Percentiles rank a stretch among this genome's conserved stretches.
phyloP scores from a whole-genome alignment of 495 filamentous ascomycete species.

The Aspergillus bridgeri region DNA sequence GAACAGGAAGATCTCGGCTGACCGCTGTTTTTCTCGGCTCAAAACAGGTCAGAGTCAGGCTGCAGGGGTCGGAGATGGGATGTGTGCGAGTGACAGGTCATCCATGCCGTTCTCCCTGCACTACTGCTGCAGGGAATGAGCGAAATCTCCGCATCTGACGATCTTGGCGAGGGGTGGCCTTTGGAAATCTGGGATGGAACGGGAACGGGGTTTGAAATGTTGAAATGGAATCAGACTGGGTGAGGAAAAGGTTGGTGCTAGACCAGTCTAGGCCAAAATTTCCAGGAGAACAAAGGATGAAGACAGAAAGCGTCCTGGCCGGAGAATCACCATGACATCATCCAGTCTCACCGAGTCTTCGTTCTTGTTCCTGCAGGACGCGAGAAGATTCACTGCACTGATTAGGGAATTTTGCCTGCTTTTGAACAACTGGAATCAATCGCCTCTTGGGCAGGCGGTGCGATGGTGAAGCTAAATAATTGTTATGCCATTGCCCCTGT shows the following conservation, averaged over 20 bases:
- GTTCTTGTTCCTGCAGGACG: not conserved
- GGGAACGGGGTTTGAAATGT: no score
- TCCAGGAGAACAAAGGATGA: no score
- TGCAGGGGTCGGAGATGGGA: not conserved
- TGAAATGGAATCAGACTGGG: not conserved
- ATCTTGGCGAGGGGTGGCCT: not conserved
- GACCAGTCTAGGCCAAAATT: no score
- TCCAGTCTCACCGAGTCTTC: not conserved
- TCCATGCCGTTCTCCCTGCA: not conserved
- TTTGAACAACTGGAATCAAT: not conserved
- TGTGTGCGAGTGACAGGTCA: not conserved
- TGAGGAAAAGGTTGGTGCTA: no score
- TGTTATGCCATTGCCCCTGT: not conserved
- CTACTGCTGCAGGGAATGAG: not conserved
- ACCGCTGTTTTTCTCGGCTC: not conserved
- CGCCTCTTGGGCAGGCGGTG: not conserved
- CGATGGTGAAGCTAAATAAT: not conserved
- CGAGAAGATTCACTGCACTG: no score
- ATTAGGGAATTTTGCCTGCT: not conserved
- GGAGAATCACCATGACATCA: not conserved
- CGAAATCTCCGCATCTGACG: not conserved
- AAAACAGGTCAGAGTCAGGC: not conserved
- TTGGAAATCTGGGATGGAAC: not conserved
- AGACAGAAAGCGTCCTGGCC: no score
- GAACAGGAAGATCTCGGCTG: not conserved